A percentile compares a stretch with the other conserved stretches of the same genome.
phyloP scores from a whole-genome alignment of 148 eudicot genomes.

The Chenopodium formosanum region DNA sequence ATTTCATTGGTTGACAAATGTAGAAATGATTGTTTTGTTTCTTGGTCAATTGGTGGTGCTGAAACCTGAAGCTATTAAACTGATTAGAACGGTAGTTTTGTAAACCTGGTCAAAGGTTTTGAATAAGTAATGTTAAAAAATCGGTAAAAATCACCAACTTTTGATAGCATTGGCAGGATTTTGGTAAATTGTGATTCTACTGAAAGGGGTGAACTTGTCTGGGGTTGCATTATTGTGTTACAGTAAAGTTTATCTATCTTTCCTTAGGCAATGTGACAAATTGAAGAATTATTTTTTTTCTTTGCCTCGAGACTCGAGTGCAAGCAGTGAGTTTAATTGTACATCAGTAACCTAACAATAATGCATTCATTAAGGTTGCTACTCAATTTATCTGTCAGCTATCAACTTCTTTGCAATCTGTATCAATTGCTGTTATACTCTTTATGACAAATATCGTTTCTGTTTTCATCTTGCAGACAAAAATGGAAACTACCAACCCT shows the following conservation, averaged over 20 bases:
- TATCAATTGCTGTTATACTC: neutral
- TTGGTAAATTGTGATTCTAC: too few relatives aligned
- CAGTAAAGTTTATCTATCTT: neutral
- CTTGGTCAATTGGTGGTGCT: neutral
- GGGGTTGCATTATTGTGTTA: neutral
- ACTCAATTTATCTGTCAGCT: neutral
- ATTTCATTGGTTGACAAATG: too few relatives aligned
- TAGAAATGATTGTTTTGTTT: neutral
- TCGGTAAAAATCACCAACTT: neutral
- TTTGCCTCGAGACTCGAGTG: neutral
- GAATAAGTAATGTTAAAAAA: neutral
- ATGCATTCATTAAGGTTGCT: neutral
- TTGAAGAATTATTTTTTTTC: neutral
- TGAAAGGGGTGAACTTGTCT: neutral
- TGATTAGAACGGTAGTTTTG: neutral
- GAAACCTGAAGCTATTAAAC: neutral
- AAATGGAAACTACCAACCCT: conserved; percentile 55
- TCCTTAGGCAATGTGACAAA: neutral
- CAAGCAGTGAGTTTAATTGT: neutral
- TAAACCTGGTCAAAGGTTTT: neutral
- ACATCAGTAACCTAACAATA: neutral
- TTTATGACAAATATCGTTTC: conserved; percentile 3
- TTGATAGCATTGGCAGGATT: neutral
- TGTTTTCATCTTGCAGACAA: conserved; percentile 42
- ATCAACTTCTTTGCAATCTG: neutral